Evolutionary conservation across 768 basidiomycete species (phyloP), one percentile per base, ranked within the genome.

Genomic region (Lactarius hengduanensis): DNA sequence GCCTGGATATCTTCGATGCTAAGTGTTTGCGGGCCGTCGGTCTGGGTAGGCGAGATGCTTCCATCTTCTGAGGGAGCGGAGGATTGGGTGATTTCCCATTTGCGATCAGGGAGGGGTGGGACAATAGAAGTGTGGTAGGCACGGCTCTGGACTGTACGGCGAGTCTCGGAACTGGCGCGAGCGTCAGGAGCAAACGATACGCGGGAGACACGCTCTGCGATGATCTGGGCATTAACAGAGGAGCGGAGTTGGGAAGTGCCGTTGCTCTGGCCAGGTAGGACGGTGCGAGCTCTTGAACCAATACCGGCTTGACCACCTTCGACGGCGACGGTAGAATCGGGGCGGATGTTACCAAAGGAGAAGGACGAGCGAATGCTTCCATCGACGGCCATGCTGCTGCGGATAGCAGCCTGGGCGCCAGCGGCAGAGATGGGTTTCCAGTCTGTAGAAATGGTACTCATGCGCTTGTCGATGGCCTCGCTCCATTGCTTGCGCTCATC

Each of bases 381-480:
- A n/a, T 66, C 76, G 41, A 82, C 76, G 4, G 87, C 87, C 34
- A 91, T 86, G 53, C 84, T 86, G 70, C 81, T 82, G 66, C 91
- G 84, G 69, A 94, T 88, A 13, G 90, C 92, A 40, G 86, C 89
- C 26, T 80, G 79, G 0, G 91, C 92, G 57, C 90, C 91, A 4
- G 84, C 86, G 6, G 80, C 78, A 9, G 87, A 84, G 71, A 92
- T 86, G 54, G 82, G 81, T 74, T 87, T 88, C 91, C 91, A 93
- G 72, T 92, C 89, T 22, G 82, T 78, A 7, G 86, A 87, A 70
- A 92, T 90, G 58, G 88, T 90, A 2, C 86, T 88, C 91, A 94
- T 92, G 75, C 91, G 88, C 75, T 85, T 86, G 78, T 94, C 91
- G 74, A 94, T 75, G 11, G 80, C 83, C 73, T 86, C 81, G 47